Conservation (phyloP, 257 asterid genomes). For the Rhazya stricta region DNA sequence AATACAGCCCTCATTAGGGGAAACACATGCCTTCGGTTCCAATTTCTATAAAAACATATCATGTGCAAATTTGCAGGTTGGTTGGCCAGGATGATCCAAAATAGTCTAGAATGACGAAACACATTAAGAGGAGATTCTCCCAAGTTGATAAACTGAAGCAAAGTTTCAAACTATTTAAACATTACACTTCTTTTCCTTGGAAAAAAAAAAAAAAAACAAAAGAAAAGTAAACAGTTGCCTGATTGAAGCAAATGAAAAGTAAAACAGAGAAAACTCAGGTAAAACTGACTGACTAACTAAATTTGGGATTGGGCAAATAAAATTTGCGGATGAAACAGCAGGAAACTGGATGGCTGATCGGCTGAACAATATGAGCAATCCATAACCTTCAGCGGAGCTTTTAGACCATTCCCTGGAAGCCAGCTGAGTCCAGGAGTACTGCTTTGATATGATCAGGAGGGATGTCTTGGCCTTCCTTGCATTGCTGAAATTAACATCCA, state of each 20-base stretch:
- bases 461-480: conserved; percentile 67
- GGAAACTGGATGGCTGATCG: conserved; percentile 8
- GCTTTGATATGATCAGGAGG: conserved; percentile 83
- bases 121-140: background rate
- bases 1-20: background rate
- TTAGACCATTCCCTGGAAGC: conserved; percentile 62
- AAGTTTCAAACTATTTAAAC: background rate
- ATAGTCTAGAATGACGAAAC: background rate
- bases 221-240: conserved; percentile 2
- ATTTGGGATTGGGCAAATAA: background rate
- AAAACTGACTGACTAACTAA: conserved; percentile 11
- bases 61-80: background rate
- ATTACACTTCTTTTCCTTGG: background rate
- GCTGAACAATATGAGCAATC: background rate
- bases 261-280: background rate
- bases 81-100: background rate
- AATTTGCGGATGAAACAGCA: background rate
- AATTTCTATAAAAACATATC: background rate
- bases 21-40: background rate
- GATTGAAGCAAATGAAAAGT: background rate
- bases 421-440: conserved; percentile 71
- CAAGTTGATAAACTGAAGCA: background rate
- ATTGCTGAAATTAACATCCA: conserved; percentile 48
- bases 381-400: background rate
- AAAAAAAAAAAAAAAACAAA: background rate